Evolutionary conservation across 257 asterid species (phyloP), one percentile per base, ranked within the genome.

Genomic region (Nicotiana benthamiana): DNA sequence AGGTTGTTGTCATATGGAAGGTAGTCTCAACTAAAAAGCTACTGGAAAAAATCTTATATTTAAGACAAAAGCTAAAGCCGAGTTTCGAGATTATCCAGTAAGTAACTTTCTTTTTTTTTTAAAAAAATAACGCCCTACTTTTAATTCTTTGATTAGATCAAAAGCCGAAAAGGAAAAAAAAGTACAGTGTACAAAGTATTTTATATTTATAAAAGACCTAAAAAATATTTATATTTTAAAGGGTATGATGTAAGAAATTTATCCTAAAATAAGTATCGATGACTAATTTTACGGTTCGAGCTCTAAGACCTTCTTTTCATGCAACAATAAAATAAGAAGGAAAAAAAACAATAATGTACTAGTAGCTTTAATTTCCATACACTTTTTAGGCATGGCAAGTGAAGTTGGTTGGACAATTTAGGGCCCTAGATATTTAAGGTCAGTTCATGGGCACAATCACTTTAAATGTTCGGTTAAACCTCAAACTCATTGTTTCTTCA

Each of bases 231-330:
- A 8, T 5, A 5, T 26, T 7, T 18, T 1, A 5, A 34, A 1
- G 1, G 6, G 1, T 36, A 1, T 6, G 43, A 36, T 6, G 0
- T 6, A 6, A 1, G 0, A 0, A 6, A 0, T 6, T 6, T 36
- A 36, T 0, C 2, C 8, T 6, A 36, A 36, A 1, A 0, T 1
- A 6, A 36, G 2, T 0, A 6, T 1, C 2, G 9, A 7, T 36
- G 2, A 36, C 10, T 36, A 1, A 6, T 34, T 34, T 34, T 0
- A 6, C 2, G 1, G 0, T 0, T 34, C 40, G 8, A 34, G 40
- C 40, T 32, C 1, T 6, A 32, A 32, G 6, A 28, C 30, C 6
- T 9, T 36, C 46, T 7, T 36, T 36, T 36, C 9, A 36, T 36
- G 2, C 36, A 0, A 1, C 36, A 32, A 32, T 6, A 32, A 34